A percentile compares a stretch with the other conserved stretches of the same genome.
These are phyloP conservation scores for Phoma herbarum DNA, from an alignment of 2,329 filamentous ascomycete genomes.

Conservation along the genomic window DNA sequence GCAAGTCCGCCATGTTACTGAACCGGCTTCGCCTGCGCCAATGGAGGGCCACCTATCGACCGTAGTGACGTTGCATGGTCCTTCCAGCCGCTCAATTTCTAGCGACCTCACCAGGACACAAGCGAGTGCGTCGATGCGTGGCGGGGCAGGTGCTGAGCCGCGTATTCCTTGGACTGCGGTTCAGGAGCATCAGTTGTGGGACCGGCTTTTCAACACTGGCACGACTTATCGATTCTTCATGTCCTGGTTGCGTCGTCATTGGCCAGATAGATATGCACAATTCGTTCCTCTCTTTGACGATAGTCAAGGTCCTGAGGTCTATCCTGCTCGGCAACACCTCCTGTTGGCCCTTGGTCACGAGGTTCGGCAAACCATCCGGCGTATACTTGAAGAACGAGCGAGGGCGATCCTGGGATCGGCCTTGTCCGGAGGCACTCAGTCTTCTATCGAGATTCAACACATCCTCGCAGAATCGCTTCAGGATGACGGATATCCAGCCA, in stretches of 20 bases:
- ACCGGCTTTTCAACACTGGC: conserved; percentile 8
- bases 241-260: neutral
- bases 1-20: conserved; percentile 24
- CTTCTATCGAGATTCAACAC: neutral
- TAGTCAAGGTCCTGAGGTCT: neutral
- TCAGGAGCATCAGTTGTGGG: neutral
- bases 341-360: neutral
- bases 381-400: neutral
- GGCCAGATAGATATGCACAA: neutral
- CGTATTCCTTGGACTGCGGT: neutral
- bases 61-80: neutral
- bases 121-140: conserved; percentile 20
- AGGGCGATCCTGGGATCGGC: neutral
- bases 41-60: neutral
- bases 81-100: conserved; percentile 1
- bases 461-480: neutral
- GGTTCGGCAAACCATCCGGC: neutral
- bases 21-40: conserved; percentile 4
- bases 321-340: neutral
- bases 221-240: neutral
- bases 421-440: neutral
- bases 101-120: conserved; percentile 4
- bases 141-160: conserved; percentile 8
- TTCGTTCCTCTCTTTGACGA: conserved; percentile 10
- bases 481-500: conserved; percentile 1